These are phyloP conservation scores for Tricholoma flavovirens DNA, from an alignment of 768 basidiomycete genomes.

Conservation along the genomic window DNA sequence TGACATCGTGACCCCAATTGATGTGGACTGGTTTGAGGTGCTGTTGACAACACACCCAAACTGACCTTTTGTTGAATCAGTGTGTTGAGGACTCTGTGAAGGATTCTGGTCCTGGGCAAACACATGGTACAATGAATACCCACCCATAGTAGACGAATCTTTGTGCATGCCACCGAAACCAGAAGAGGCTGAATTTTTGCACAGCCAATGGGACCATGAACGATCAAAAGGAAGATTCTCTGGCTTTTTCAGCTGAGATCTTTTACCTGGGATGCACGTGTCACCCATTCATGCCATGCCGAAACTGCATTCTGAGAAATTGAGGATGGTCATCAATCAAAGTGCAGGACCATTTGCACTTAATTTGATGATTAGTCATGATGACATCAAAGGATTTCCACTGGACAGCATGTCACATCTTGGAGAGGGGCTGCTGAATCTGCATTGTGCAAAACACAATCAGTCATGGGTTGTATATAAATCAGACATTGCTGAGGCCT, in stretches of 20 bases:
- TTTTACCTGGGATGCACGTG: background rate
- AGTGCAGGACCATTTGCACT: conserved; percentile 25
- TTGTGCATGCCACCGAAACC: too few relatives aligned
- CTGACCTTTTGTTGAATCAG: too few relatives aligned
- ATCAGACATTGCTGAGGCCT: conserved; percentile 32
- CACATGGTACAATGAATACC: too few relatives aligned
- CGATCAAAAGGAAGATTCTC: too few relatives aligned
- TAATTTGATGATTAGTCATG: conserved; percentile 30
- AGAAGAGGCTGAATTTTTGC: too few relatives aligned
- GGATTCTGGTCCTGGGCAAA: too few relatives aligned
- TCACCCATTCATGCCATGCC: conserved; percentile 18
- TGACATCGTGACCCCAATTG: too few relatives aligned
- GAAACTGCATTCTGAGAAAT: conserved; percentile 24
- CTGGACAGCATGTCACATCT: conserved; percentile 31
- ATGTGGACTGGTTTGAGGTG: too few relatives aligned
- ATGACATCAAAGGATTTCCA: conserved; percentile 16
- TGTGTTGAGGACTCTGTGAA: too few relatives aligned
- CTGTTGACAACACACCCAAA: too few relatives aligned
- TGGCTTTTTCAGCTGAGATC: conserved; percentile 1
- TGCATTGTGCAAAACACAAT: conserved; percentile 6
- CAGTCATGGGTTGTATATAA: conserved; percentile 25
- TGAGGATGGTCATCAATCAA: conserved; percentile 35
- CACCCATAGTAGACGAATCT: too few relatives aligned
- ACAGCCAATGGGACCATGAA: too few relatives aligned
- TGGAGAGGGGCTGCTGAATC: conserved; percentile 8